Conservation (phyloP, 352 stramenopile species). For the Pythium rishiriense region DNA sequence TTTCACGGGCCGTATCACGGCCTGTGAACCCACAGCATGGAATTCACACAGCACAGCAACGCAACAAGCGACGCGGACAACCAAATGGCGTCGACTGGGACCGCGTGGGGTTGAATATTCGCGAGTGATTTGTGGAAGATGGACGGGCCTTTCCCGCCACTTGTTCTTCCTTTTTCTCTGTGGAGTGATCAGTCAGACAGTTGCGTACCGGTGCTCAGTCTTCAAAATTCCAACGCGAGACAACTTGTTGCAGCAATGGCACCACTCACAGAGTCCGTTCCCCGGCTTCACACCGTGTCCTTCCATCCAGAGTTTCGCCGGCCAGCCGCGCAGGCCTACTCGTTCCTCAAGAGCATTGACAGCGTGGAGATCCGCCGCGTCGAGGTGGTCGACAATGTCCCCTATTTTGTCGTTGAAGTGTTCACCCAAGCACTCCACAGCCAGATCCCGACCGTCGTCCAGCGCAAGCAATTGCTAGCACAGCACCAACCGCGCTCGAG, state of each 20-base stretch:
- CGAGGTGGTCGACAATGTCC: constrained; percentile 38
- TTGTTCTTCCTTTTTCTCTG: not conserved
- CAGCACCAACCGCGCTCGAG: not conserved
- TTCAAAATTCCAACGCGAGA: not conserved
- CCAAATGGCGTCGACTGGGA: not conserved
- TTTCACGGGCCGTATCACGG: too few relatives aligned
- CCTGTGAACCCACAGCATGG: too few relatives aligned
- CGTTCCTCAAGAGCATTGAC: constrained; percentile 58
- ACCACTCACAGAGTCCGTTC: constrained; percentile 26
- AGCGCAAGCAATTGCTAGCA: not conserved
- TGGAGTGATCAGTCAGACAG: not conserved
- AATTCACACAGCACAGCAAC: too few relatives aligned
- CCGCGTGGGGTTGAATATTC: not conserved
- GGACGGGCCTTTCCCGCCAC: not conserved
- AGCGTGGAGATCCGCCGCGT: constrained; percentile 51
- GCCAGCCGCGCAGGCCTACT: constrained; percentile 25
- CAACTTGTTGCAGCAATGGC: not conserved
- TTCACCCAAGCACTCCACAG: constrained; percentile 28
- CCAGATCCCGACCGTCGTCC: constrained; percentile 17
- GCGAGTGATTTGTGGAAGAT: not conserved
- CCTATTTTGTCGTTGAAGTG: constrained; percentile 59
- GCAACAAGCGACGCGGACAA: not conserved
- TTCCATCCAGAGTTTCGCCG: constrained; percentile 46
- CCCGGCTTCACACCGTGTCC: constrained; percentile 37
- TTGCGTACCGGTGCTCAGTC: not conserved